Base-by-base conservation (phyloP, 768 basidiomycete species). In the Phylloporus sp. region DNA sequence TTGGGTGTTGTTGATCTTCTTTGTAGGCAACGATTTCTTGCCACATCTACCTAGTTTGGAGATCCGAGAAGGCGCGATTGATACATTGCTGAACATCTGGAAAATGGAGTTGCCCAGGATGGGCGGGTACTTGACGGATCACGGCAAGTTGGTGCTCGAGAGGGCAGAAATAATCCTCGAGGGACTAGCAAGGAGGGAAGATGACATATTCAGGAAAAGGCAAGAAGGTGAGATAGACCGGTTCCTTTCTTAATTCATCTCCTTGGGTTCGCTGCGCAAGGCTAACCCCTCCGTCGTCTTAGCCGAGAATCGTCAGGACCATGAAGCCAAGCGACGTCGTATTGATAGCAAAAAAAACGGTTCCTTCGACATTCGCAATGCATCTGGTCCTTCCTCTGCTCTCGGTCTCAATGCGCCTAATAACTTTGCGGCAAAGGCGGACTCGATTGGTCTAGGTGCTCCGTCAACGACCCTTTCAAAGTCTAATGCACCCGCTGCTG, bases 1-100 rank as follows among this genome's bases (percentile, higher is more conserved):
- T 68, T 99, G 96, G 96, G 91, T 99, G 58, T 82, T 99, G 62
- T 81, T 99, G 61, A 98, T 98, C 58, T 99, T 99, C 82, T 97
- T 99, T 70, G 96, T 99, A 66, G 96, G 96, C 58, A 99, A 99
- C 73, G 97, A 75, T 94, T 99, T 79, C 43, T 78, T 99, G 59
- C 96, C 96, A 18, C 96, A 99, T 72, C 77, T 99, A 48, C 96
- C 96, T 21, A 91, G 88, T 49, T 81, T 99, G 76, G 96, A 99
- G 75, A 99, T 99, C 65, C 82, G 96, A 60, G 95, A 99, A 74
- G 96, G 96, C 52, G 96, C 95, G 24, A 97, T 99, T 73, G 96
- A 98, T 74, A 96, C 89, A 47, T 73, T 99, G 51, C 71, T 99
- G 64, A 86, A 79, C 68, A 98, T 99, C 40, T 99, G 96, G 96